Conservation (phyloP, 805 yeast genomes). For the Candida germanica region DNA sequence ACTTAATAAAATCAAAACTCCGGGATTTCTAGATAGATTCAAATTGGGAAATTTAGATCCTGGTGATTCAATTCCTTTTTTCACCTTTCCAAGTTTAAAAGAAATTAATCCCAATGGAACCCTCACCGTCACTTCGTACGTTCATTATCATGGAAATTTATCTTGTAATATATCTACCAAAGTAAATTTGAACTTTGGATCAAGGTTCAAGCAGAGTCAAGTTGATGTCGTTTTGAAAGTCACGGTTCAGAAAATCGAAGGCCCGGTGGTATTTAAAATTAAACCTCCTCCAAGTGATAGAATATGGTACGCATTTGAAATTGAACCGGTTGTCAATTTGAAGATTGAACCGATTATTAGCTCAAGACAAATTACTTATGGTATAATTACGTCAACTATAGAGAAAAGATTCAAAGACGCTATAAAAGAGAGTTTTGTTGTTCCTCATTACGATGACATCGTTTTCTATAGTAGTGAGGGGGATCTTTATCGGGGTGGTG, state of each 20-base stretch:
- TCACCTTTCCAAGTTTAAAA: slow-evolving; percentile 67
- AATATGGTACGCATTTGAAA: slow-evolving; percentile 84
- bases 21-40: slow-evolving; percentile 84
- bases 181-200: slow-evolving; percentile 69
- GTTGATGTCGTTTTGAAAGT: slow-evolving; percentile 72
- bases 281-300: slow-evolving; percentile 92
- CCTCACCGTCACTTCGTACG: slow-evolving; percentile 54
- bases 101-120: slow-evolving; percentile 81
- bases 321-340: slow-evolving; percentile 72
- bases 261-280: slow-evolving; percentile 63
- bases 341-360: slow-evolving; percentile 90
- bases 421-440: slow-evolving; percentile 72
- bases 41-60: slow-evolving; percentile 67
- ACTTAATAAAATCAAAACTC: slow-evolving; percentile 74
- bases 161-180: slow-evolving; percentile 78
- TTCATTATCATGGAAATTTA: slow-evolving; percentile 74
- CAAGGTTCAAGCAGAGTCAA: slow-evolving; percentile 65
- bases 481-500: slow-evolving; percentile 87
- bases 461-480: slow-evolving; percentile 61
- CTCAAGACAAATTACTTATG: slow-evolving; percentile 74
- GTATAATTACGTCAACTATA: slow-evolving; percentile 75
- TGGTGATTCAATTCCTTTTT: slow-evolving; percentile 77
- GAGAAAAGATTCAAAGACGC: slow-evolving; percentile 77
- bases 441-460: slow-evolving; percentile 88
- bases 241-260: slow-evolving; percentile 64